Percentiles rank a stretch among this genome's conserved stretches.
phyloP scores from a whole-genome alignment of 1,284 basidiomycete species.

The Cryptococcus sp. region DNA sequence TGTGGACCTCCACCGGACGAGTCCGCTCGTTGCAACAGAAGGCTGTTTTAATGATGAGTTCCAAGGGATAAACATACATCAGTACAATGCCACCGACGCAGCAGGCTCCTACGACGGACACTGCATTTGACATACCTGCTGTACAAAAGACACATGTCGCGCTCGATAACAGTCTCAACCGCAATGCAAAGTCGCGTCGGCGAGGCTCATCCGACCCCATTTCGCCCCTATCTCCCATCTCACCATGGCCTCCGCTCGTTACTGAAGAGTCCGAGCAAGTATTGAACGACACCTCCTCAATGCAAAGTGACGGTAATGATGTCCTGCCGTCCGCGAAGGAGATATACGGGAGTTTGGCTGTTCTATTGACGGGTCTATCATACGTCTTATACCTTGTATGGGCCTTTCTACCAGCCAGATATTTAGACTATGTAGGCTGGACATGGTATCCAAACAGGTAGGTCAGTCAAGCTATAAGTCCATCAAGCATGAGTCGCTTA shows the following conservation, averaged over 20 bases:
- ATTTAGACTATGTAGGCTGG: slow-evolving; percentile 62
- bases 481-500: not conserved
- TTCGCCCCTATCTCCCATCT: slow-evolving; percentile 56
- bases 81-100: too few relatives aligned
- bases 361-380: slow-evolving; percentile 67
- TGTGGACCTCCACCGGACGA: too few relatives aligned
- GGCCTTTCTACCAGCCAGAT: slow-evolving; percentile 54
- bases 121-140: too few relatives aligned
- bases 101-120: too few relatives aligned
- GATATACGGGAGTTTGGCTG: slow-evolving; percentile 82
- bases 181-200: too few relatives aligned
- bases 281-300: slow-evolving; percentile 33
- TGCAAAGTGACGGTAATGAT: slow-evolving; percentile 37
- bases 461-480: slow-evolving; percentile 22
- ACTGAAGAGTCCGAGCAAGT: slow-evolving; percentile 26
- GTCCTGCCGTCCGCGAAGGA: slow-evolving; percentile 53
- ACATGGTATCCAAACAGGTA: slow-evolving; percentile 84
- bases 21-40: too few relatives aligned
- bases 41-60: too few relatives aligned
- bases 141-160: too few relatives aligned
- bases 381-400: slow-evolving; percentile 69
- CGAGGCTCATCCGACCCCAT: not conserved
- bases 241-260: slow-evolving; percentile 51
- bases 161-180: too few relatives aligned
- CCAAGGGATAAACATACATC: too few relatives aligned